Evolutionary conservation across 768 basidiomycete genomes (phyloP).

Genomic region (Russula sp.): DNA sequence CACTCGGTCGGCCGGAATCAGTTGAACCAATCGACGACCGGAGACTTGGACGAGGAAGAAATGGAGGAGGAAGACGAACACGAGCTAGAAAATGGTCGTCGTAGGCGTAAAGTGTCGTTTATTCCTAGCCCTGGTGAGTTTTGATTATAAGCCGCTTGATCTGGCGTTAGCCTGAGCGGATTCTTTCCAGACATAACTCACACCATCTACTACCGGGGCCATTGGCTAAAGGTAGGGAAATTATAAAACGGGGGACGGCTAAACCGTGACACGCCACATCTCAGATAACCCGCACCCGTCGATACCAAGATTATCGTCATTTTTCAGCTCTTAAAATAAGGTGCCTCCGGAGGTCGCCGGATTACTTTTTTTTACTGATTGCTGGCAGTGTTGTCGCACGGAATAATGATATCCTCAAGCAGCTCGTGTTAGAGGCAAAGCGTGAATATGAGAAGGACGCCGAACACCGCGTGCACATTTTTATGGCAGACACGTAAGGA

Average conservation of each 20-base stretch:
- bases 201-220: slow-evolving; percentile 85
- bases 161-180: slow-evolving; percentile 11
- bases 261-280: background rate
- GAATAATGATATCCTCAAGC: slow-evolving; percentile 83
- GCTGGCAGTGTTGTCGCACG: slow-evolving; percentile 70
- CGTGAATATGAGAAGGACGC: slow-evolving; percentile 88
- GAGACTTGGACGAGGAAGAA: slow-evolving; percentile 70
- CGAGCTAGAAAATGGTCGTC: slow-evolving; percentile 60
- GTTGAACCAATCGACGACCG: slow-evolving; percentile 60
- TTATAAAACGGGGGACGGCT: slow-evolving; percentile 18
- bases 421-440: slow-evolving; percentile 81
- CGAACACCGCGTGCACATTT: slow-evolving; percentile 85
- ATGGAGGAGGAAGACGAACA: slow-evolving; percentile 55
- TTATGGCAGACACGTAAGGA: slow-evolving; percentile 83
- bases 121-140: slow-evolving; percentile 74
- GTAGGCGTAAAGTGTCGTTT: slow-evolving; percentile 76
- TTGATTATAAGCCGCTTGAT: slow-evolving; percentile 32
- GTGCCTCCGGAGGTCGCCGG: slow-evolving; percentile 33
- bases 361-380: slow-evolving; percentile 21
- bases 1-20: slow-evolving; percentile 61
- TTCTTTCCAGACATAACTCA: slow-evolving; percentile 65
- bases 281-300: slow-evolving; percentile 77
- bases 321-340: slow-evolving; percentile 75
- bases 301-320: slow-evolving; percentile 70
- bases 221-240: slow-evolving; percentile 70